Conservation (phyloP, 1,284 basidiomycete genomes). For the Nidula niveotomentosa region DNA sequence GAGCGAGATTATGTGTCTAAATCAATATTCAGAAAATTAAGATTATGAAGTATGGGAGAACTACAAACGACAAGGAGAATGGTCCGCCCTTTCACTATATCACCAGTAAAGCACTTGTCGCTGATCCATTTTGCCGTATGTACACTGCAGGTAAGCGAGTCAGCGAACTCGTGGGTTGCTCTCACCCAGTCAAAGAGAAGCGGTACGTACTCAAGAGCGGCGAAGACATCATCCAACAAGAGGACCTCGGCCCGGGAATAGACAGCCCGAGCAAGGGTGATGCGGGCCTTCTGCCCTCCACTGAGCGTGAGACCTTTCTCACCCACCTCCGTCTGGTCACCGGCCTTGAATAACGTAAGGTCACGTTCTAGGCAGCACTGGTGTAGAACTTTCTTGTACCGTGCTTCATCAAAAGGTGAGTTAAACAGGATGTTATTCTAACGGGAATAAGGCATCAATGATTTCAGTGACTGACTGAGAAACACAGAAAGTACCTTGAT, state of each 20-base stretch:
- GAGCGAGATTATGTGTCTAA: slow-evolving; percentile 64
- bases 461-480: slow-evolving; percentile 8
- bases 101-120: slow-evolving; percentile 69
- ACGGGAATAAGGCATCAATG: slow-evolving; percentile 32
- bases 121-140: slow-evolving; percentile 67
- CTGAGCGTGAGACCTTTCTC: slow-evolving; percentile 62
- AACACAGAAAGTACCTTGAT: slow-evolving; percentile 45
- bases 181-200: background rate
- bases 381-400: slow-evolving; percentile 34
- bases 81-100: slow-evolving; percentile 67
- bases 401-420: no score
- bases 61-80: slow-evolving; percentile 65
- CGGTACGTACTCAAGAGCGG: slow-evolving; percentile 39
- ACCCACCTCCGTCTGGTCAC: slow-evolving; percentile 71
- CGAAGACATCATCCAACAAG: slow-evolving; percentile 64
- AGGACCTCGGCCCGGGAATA: slow-evolving; percentile 65
- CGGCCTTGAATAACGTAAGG: slow-evolving; percentile 64
- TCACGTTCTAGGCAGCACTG: slow-evolving; percentile 67
- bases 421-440: no score
- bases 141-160: slow-evolving; percentile 34
- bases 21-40: background rate
- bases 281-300: slow-evolving; percentile 65
- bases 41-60: background rate
- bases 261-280: slow-evolving; percentile 48
- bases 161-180: slow-evolving; percentile 4